Conservation (phyloP, 345 rosid species). For the Sisymbrium irio region DNA sequence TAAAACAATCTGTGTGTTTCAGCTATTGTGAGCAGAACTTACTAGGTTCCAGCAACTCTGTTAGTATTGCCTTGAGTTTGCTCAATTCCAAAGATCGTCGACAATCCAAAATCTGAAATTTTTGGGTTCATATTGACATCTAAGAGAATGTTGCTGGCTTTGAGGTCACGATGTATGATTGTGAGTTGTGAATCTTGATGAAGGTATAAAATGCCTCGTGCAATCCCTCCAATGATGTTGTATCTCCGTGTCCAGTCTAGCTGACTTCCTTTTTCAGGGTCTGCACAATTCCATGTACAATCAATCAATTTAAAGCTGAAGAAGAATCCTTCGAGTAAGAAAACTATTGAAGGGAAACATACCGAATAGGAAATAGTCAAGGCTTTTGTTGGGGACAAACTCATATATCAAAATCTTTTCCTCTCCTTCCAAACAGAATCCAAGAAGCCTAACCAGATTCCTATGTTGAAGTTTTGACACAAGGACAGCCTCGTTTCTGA, state of each 20-base stretch:
- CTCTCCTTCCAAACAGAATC: slow-evolving; percentile 45
- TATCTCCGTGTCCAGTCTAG: slow-evolving; percentile 27
- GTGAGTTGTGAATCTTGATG: slow-evolving; percentile 38
- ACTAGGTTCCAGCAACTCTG: slow-evolving; percentile 37
- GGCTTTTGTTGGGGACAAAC: slow-evolving; percentile 46
- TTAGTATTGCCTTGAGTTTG: slow-evolving; percentile 30
- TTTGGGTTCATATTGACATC: slow-evolving; percentile 31
- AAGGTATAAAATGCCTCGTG: slow-evolving; percentile 31
- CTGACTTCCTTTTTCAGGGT: slow-evolving; percentile 22
- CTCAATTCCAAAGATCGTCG: slow-evolving; percentile 18
- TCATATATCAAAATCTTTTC: slow-evolving; percentile 55
- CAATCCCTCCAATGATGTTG: slow-evolving; percentile 33
- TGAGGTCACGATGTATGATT: slow-evolving; percentile 36
- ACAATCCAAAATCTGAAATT: slow-evolving; percentile 38
- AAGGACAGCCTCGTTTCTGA: slow-evolving; percentile 48
- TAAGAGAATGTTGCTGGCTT: slow-evolving; percentile 34
- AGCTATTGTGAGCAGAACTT: slow-evolving; percentile 3
- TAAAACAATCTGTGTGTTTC: neutral
- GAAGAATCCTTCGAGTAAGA: neutral
- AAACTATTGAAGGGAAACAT: neutral
- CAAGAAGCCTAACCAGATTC: slow-evolving; percentile 53
- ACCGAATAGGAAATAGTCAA: slow-evolving; percentile 36
- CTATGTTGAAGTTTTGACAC: slow-evolving; percentile 54
- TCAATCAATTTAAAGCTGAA: neutral
- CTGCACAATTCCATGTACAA: slow-evolving; percentile 24